Evolutionary conservation across 2,329 filamentous ascomycete species (phyloP), one percentile per base, ranked within the genome.

Genomic region (Phialophora macrospora): DNA sequence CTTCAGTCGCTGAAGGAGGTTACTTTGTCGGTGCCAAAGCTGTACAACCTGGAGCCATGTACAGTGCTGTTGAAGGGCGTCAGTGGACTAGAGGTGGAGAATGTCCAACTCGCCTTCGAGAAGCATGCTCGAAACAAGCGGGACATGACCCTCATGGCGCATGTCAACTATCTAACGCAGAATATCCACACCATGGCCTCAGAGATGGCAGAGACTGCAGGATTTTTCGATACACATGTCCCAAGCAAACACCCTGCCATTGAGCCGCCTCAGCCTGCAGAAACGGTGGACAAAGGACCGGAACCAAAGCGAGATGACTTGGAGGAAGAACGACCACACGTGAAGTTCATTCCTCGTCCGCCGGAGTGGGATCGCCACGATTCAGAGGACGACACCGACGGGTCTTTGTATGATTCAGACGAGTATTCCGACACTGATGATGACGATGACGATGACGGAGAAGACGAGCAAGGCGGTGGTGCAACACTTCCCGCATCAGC

Each of bases 141-240:
- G 46, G 82, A 87, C 49, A 81, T 88, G 79, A 88, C 84, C 9
- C 77, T 95, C 62, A 90, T 90, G 79, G 89, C 86, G 65, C 89
- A 91, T 71, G 76, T 94, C 71, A 94, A 94, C 74, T 91, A 89
- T 72, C 79, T 94, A 7, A 83, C 87, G 1, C 87, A 90, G 74
- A 91, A 91, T 71, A 83, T 93, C 68, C 87, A 91, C 72, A 77
- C 79, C 2, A 80, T 94, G 73, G 88, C 87, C 14, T 89, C 85
- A 72, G 83, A 87, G 57, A 80, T 79, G 20, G 30, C 12, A 41
- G 20, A 52, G 20, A 41, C 5, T 32, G 28, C 28, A 7, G 20
- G 5, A 2, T n/a, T 3, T 11, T 26, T 8, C 32, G 24, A 41
- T 26, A 8, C 46, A 34, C 24, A 52, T 22, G 11, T 34, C 17